Percentiles rank a stretch among this genome's conserved stretches.
Conservation (phyloP, 2,329 filamentous ascomycete genomes). For the Phyllosticta capitalensis region DNA sequence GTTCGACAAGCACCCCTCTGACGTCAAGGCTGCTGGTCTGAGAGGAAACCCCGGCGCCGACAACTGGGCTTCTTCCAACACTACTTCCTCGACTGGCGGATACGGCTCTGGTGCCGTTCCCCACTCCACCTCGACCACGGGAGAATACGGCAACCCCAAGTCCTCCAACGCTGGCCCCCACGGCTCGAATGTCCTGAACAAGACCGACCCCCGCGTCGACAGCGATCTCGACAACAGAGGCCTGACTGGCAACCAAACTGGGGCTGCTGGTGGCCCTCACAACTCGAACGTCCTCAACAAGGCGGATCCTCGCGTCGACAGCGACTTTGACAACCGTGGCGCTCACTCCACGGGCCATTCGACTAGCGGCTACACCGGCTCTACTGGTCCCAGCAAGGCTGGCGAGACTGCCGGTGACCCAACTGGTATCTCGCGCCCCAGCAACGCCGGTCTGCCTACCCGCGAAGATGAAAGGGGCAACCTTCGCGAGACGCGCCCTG, state of each 20-base stretch:
- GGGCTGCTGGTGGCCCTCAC: slow-evolving; percentile 2
- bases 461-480: neutral
- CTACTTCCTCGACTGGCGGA: neutral
- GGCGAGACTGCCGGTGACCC: neutral
- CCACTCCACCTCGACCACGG: neutral
- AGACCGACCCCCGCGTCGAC: neutral
- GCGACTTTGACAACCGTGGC: slow-evolving; percentile 8
- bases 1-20: slow-evolving; percentile 19
- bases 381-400: neutral
- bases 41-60: slow-evolving; percentile 14
- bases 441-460: neutral
- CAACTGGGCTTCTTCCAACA: neutral
- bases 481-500: neutral
- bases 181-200: slow-evolving; percentile 1
- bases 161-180: slow-evolving; percentile 4
- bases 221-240: slow-evolving; percentile 3
- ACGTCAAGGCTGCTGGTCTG: slow-evolving; percentile 10
- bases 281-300: slow-evolving; percentile 2
- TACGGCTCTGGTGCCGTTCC: neutral
- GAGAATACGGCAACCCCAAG: neutral
- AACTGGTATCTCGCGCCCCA: neutral
- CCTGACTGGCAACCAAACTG: neutral
- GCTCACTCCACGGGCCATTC: neutral
- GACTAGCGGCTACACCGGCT: neutral
- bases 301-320: slow-evolving; percentile 8